phyloP scores from a whole-genome alignment of 129 eudicot genomes.

The Glebionis coronaria region DNA sequence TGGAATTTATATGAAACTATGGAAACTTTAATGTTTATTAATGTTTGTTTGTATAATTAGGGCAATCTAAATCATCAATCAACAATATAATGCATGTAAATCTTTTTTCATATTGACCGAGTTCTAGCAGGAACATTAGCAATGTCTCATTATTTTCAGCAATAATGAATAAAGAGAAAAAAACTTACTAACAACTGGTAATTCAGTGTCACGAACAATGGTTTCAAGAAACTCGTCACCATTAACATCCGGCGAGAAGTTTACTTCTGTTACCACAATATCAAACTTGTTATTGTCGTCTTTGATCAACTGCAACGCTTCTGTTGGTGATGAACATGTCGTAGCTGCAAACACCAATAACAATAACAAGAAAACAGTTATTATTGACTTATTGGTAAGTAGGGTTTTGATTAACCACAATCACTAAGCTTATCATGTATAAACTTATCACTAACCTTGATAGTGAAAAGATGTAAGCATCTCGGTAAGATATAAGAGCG shows the following conservation, averaged over 20 bases:
- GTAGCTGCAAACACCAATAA: constrained; percentile 17
- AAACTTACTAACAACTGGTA: constrained; percentile 26
- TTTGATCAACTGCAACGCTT: constrained; percentile 23
- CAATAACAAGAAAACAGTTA: background rate
- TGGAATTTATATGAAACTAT: too few species aligned
- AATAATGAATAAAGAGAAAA: background rate
- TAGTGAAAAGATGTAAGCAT: constrained; percentile 22
- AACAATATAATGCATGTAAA: too few species aligned
- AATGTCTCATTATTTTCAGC: too few species aligned
- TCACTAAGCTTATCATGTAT: too few species aligned
- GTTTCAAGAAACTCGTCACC: constrained; percentile 23
- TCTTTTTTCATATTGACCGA: too few species aligned
- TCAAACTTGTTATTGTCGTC: constrained; percentile 14
- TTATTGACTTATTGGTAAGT: too few species aligned
- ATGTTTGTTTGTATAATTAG: too few species aligned
- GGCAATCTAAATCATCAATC: too few species aligned
- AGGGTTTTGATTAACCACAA: too few species aligned
- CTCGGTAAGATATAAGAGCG: constrained; percentile 14
- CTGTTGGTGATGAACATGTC: constrained; percentile 16
- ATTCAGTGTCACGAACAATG: constrained; percentile 14
- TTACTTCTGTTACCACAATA: constrained; percentile 9
- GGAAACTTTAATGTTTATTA: too few species aligned
- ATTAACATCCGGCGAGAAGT: constrained; percentile 17
- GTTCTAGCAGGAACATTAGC: too few species aligned
- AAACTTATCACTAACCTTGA: constrained; percentile 10